Evolutionary conservation across 805 yeast species (phyloP).

Genomic region (Naumovozyma dairenensis): DNA sequence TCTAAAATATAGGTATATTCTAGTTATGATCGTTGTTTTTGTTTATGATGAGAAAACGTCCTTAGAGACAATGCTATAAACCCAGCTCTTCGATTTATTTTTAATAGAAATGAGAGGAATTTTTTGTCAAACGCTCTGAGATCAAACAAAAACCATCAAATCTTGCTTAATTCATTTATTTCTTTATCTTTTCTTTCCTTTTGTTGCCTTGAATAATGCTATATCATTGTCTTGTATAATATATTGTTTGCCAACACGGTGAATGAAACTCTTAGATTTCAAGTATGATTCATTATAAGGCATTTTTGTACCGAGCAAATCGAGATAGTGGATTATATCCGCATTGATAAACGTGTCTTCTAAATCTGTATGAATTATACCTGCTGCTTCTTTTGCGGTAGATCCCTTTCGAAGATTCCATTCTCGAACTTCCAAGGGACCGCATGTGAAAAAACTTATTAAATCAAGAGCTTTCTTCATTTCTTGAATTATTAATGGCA

Average conservation of each 20-base stretch:
- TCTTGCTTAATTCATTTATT: neutral
- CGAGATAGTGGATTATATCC: conserved; percentile 59
- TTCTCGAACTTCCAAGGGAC: conserved; percentile 74
- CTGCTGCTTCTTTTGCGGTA: conserved; percentile 84
- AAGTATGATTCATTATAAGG: conserved; percentile 20
- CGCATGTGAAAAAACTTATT: conserved; percentile 82
- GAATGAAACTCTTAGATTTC: conserved; percentile 22
- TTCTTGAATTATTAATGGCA: conserved; percentile 51
- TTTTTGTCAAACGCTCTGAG: conserved; percentile 32
- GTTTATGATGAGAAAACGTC: conserved; percentile 33
- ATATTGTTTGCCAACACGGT: conserved; percentile 55
- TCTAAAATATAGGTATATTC: neutral
- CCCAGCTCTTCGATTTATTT: conserved; percentile 33
- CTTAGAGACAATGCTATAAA: conserved; percentile 32
- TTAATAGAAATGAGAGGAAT: conserved; percentile 23
- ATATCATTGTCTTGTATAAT: conserved; percentile 80
- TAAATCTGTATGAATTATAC: conserved; percentile 77
- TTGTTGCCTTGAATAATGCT: conserved; percentile 60
- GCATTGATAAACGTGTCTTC: conserved; percentile 75
- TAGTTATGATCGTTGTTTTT: conserved; percentile 3
- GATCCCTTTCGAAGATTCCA: conserved; percentile 77
- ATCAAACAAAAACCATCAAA: conserved; percentile 5
- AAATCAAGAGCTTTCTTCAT: conserved; percentile 63
- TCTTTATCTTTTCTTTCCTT: conserved; percentile 38
- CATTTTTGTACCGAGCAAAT: conserved; percentile 21